phyloP scores from a whole-genome alignment of 1,284 basidiomycete genomes.

The Boletellus sp. region DNA sequence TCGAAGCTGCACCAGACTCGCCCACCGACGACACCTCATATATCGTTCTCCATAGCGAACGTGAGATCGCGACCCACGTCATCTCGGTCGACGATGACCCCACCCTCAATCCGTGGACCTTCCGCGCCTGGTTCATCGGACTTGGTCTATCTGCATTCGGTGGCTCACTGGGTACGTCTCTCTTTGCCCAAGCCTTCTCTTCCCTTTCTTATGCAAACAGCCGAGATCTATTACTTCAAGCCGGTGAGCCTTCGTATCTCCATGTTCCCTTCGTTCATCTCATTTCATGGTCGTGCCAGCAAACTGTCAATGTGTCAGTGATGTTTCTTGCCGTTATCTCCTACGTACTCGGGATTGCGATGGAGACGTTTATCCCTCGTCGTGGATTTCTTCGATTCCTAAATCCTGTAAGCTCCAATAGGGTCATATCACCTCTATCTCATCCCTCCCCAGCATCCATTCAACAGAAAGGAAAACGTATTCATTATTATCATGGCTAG shows the following conservation, averaged over 20 bases:
- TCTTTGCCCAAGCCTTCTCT: background rate
- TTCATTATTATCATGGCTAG: slow-evolving; percentile 67
- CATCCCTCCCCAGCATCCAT: slow-evolving; percentile 33
- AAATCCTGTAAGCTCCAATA: slow-evolving; percentile 45
- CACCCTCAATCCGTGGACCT: slow-evolving; percentile 52
- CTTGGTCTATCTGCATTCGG: slow-evolving; percentile 59
- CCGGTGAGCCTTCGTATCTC: slow-evolving; percentile 28
- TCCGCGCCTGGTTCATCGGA: slow-evolving; percentile 58
- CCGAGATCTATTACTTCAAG: slow-evolving; percentile 65
- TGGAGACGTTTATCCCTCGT: slow-evolving; percentile 47
- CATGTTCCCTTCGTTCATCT: background rate
- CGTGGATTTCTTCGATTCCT: slow-evolving; percentile 48
- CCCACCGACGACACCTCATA: slow-evolving; percentile 18
- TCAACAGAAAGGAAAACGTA: slow-evolving; percentile 53
- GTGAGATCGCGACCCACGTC: slow-evolving; percentile 50
- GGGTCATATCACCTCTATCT: slow-evolving; percentile 15
- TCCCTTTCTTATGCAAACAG: slow-evolving; percentile 10
- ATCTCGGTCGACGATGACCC: slow-evolving; percentile 56
- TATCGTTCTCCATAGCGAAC: slow-evolving; percentile 39
- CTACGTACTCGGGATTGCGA: slow-evolving; percentile 39
- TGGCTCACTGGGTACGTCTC: slow-evolving; percentile 40
- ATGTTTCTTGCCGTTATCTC: slow-evolving; percentile 50
- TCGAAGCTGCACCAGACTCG: slow-evolving; percentile 30
- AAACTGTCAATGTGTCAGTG: slow-evolving; percentile 48
- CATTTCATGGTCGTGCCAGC: slow-evolving; percentile 20